Conservation (phyloP, 345 rosid genomes). For the Brassica cretica region DNA sequence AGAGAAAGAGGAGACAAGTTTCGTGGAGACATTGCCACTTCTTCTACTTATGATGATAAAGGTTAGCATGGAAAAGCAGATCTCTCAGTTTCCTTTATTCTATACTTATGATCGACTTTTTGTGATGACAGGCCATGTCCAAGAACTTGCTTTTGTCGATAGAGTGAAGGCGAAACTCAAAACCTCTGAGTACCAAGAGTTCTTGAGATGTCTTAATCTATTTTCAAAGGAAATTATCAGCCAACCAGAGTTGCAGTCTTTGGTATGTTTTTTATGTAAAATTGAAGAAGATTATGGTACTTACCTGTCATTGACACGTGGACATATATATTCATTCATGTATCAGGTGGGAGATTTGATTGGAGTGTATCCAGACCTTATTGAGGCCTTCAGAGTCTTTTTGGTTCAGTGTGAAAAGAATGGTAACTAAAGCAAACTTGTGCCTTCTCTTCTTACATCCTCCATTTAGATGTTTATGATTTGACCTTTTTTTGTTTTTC, state of each 20-base stretch:
- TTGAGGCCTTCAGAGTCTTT: constrained; percentile 82
- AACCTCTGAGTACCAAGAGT: constrained; percentile 72
- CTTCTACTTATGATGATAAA: constrained; percentile 69
- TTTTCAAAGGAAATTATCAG: constrained; percentile 80
- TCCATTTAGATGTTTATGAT: not conserved
- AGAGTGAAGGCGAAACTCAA: constrained; percentile 77
- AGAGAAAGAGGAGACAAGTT: constrained; percentile 59
- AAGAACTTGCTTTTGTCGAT: constrained; percentile 78
- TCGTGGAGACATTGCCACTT: constrained; percentile 51
- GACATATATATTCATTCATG: constrained; percentile 26
- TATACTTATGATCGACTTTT: not conserved
- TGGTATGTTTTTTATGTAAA: constrained; percentile 60
- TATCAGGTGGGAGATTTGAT: constrained; percentile 71
- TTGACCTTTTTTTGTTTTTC: constrained; percentile 26
- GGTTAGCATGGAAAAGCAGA: constrained; percentile 58
- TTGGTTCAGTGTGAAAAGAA: constrained; percentile 82
- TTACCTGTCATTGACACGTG: constrained; percentile 1
- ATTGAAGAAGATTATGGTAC: not conserved
- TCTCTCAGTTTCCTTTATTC: constrained; percentile 7
- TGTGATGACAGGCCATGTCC: constrained; percentile 59
- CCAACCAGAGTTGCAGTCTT: constrained; percentile 68
- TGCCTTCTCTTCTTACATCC: constrained; percentile 22
- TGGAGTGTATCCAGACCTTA: constrained; percentile 79
- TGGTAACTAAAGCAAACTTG: constrained; percentile 48
- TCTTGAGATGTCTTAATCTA: constrained; percentile 81